phyloP scores from a whole-genome alignment of 2,329 filamentous ascomycete genomes.

The Lachnellula hyalina region DNA sequence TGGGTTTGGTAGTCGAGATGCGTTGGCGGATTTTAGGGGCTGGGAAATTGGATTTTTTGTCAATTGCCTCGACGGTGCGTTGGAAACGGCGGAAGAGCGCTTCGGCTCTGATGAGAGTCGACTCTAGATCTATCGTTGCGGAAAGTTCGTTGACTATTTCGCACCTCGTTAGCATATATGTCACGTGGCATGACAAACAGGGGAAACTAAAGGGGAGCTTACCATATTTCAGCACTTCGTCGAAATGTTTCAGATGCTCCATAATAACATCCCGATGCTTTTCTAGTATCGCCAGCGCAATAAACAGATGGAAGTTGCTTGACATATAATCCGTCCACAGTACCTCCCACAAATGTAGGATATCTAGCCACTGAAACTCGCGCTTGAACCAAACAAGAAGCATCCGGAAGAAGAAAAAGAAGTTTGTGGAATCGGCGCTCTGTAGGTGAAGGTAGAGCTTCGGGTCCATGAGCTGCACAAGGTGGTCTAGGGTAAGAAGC shows the following conservation, averaged over 20 bases:
- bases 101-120: conserved; percentile 82
- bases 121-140: conserved; percentile 83
- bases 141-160: conserved; percentile 84
- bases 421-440: conserved; percentile 90
- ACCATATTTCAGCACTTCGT: conserved; percentile 96
- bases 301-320: conserved; percentile 89
- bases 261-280: conserved; percentile 97
- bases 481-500: conserved; percentile 83
- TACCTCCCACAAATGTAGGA: conserved; percentile 83
- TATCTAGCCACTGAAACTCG: conserved; percentile 86
- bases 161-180: neutral
- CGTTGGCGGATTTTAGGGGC: conserved; percentile 39
- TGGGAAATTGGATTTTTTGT: conserved; percentile 86
- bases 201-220: conserved; percentile 26
- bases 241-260: conserved; percentile 87
- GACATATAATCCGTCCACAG: conserved; percentile 91
- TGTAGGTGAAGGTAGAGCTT: conserved; percentile 88
- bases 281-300: conserved; percentile 89
- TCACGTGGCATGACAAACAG: neutral
- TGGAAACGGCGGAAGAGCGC: conserved; percentile 83
- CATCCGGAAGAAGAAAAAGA: conserved; percentile 99
- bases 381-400: conserved; percentile 98
- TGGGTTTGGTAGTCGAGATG: conserved; percentile 1
- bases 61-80: conserved; percentile 81
- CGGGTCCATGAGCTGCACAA: conserved; percentile 95